Conservation (phyloP, 495 filamentous ascomycete genomes). For the Amniculicola lignicola region DNA sequence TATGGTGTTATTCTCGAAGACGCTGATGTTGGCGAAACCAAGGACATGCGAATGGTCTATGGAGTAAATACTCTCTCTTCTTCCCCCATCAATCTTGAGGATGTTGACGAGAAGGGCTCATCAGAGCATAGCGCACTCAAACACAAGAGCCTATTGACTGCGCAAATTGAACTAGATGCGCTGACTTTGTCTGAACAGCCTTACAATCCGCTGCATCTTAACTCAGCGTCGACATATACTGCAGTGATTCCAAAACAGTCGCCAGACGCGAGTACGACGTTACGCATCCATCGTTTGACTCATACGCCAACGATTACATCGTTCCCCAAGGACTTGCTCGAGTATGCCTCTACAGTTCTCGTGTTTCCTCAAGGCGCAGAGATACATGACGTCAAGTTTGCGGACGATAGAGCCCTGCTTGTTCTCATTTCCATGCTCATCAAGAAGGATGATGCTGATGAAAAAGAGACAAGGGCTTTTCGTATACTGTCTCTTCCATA, state of each 20-base stretch:
- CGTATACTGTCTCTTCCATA: slow-evolving; percentile 12
- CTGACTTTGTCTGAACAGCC: too few relatives aligned
- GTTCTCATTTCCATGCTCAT: slow-evolving; percentile 10
- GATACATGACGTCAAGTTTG: slow-evolving; percentile 33
- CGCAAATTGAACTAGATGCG: too few relatives aligned
- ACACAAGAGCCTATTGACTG: too few relatives aligned
- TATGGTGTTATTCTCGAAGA: slow-evolving; percentile 30
- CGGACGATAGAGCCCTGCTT: slow-evolving; percentile 31
- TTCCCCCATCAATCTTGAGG: too few relatives aligned
- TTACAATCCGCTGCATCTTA: too few relatives aligned
- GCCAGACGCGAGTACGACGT: neutral
- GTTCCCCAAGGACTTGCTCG: slow-evolving; percentile 2
- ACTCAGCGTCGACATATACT: too few relatives aligned
- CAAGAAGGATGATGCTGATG: neutral
- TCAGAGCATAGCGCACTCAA: too few relatives aligned
- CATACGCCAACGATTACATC: slow-evolving; percentile 14
- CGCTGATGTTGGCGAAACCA: neutral
- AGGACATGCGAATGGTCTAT: slow-evolving; percentile 37
- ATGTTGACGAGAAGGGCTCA: too few relatives aligned
- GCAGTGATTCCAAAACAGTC: too few relatives aligned
- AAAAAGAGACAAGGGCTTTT: neutral
- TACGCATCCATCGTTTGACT: slow-evolving; percentile 30
- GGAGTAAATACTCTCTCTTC: slow-evolving; percentile 19
- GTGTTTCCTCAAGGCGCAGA: neutral
- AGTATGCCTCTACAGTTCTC: slow-evolving; percentile 12